Evolutionary conservation across 257 asterid species (phyloP), one percentile per base, ranked within the genome.

Genomic region (Buddleja alternifolia): DNA sequence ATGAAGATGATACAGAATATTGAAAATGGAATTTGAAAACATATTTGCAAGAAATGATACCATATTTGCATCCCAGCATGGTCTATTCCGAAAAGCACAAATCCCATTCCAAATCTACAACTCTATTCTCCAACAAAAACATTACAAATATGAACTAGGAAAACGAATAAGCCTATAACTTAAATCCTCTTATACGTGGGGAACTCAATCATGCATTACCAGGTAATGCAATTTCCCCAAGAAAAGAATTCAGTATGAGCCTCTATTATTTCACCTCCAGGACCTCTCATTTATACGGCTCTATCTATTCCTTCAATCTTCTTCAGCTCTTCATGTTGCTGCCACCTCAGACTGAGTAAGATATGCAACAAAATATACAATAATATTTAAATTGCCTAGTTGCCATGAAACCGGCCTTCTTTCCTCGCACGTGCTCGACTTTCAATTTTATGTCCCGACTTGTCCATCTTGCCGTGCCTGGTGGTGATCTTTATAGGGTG

Each of bases 401-500:
- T 63, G 62, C 61, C 82, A 42, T 85, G 84, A 78, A 92, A 92
- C 60, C 95, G 87, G 51, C 99, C 97, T 80, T 89, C 95, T 81
- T 86, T 91, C 78, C 99, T 88, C 29, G 88, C 84, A 14, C 89
- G 95, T 44, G 89, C 66, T 64, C 88, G 82, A 15, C 63, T 63
- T 44, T 77, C 85, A 10, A 75, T 67, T 17, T 75, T 75, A 19
- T 73, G 82, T 62, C 78, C 86, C 19, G 52, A 73, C 55, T 56
- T 80, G 2, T 37, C 72, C 17, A 29, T 60, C 2, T 68, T 75
- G 72, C 80, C 85, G 17, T 77, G 69, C 39, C 99, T 82, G 48
- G 90, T 8, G n/a, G 76, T 78, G n/a, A 95, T 89, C 71, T 76
- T 89, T 60, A 95, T 76, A 32, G 98, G 99, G 88, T 95, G 99